These are phyloP conservation scores for Taphrina populina DNA, from an alignment of 1,139 yeast genomes.

Conservation along the genomic window DNA sequence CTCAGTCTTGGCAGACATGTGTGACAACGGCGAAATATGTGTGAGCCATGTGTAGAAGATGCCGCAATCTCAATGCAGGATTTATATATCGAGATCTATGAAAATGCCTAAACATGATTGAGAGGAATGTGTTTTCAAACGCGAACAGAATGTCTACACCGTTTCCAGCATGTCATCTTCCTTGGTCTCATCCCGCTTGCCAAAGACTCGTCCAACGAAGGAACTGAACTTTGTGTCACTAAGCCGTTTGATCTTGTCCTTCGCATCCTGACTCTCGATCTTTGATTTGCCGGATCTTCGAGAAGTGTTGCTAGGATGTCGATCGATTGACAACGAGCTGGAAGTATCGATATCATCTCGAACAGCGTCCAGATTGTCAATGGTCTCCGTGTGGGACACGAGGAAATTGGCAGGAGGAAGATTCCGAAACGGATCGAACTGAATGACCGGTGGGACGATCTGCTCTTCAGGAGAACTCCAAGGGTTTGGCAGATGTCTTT, in stretches of 20 bases:
- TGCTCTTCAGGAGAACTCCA: constrained; percentile 8
- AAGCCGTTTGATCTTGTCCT: constrained; percentile 10
- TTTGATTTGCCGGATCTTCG: constrained; percentile 14
- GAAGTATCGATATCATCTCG: constrained; percentile 10
- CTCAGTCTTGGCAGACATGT: too few relatives aligned
- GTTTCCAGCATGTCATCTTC: background rate
- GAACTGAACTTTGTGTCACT: constrained; percentile 17
- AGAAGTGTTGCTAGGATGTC: constrained; percentile 7
- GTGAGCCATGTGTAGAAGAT: too few relatives aligned
- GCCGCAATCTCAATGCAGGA: too few relatives aligned
- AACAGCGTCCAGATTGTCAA: background rate
- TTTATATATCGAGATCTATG: too few relatives aligned
- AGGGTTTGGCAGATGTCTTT: constrained; percentile 16
- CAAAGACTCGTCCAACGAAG: constrained; percentile 28
- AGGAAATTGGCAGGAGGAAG: background rate
- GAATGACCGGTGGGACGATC: background rate
- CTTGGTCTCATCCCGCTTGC: constrained; percentile 21
- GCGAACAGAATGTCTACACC: too few relatives aligned
- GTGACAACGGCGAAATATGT: too few relatives aligned
- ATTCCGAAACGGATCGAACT: constrained; percentile 19
- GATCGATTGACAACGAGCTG: background rate
- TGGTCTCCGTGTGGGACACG: background rate
- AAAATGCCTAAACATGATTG: too few relatives aligned
- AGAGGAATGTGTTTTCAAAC: too few relatives aligned
- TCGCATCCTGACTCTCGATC: constrained; percentile 11